phyloP scores from a whole-genome alignment of 225 moss, liverwort and hornwort genomes.

The Physcomitrium patens region DNA sequence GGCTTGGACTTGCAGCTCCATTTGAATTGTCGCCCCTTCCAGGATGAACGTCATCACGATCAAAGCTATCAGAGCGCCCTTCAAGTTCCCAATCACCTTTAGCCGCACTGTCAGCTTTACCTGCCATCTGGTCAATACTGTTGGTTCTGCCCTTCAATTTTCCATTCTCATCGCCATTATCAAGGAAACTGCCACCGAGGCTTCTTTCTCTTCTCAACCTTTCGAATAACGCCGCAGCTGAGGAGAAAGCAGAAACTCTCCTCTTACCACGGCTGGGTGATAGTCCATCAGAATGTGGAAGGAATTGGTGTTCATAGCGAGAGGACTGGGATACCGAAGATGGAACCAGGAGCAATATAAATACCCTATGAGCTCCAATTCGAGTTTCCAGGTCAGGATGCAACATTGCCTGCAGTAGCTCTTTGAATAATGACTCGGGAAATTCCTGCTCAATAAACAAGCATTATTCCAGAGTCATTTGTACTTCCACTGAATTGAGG shows the following conservation, averaged over 20 bases:
- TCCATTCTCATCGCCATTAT: constrained; percentile 59
- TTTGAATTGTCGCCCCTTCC: constrained; percentile 43
- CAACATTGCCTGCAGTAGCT: constrained; percentile 87
- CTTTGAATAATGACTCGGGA: constrained; percentile 82
- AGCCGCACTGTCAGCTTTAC: constrained; percentile 47
- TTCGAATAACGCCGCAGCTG: constrained; percentile 85
- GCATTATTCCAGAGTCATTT: neutral
- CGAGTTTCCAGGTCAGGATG: constrained; percentile 88
- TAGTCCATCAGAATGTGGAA: constrained; percentile 53
- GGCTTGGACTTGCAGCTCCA: constrained; percentile 58
- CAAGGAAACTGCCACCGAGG: constrained; percentile 47
- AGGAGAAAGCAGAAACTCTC: constrained; percentile 76
- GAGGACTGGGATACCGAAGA: constrained; percentile 53
- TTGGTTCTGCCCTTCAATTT: constrained; percentile 55
- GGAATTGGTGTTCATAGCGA: constrained; percentile 55
- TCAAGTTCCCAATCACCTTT: constrained; percentile 44
- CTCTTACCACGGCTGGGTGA: constrained; percentile 59
- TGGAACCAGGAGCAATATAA: constrained; percentile 83
- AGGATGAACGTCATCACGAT: constrained; percentile 49
- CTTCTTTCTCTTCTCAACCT: constrained; percentile 72
- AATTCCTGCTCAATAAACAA: constrained; percentile 65
- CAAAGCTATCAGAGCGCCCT: constrained; percentile 47
- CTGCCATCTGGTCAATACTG: constrained; percentile 47
- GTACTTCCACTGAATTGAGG: neutral
- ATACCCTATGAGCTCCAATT: constrained; percentile 76